A percentile compares a stretch with the other conserved stretches of the same genome.
These are phyloP conservation scores for Hanseniaspora valbyensis DNA, from an alignment of 805 yeast species.

Conservation along the genomic window DNA sequence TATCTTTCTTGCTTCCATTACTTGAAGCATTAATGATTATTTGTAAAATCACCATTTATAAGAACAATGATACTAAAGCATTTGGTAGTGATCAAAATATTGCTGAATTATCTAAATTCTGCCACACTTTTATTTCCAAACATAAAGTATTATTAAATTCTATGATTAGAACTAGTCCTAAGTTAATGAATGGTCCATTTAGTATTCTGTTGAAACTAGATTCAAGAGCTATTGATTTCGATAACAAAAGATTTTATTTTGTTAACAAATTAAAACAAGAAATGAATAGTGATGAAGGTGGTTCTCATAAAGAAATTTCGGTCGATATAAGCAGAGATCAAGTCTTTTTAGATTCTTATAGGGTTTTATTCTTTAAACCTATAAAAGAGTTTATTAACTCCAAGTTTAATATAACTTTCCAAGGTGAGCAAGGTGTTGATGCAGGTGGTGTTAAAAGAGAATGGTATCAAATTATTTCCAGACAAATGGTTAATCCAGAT, in stretches of 20 bases:
- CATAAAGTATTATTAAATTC: conserved; percentile 80
- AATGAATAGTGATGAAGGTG: conserved; percentile 19
- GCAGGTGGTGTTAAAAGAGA: conserved; percentile 98
- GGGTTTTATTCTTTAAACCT: conserved; percentile 67
- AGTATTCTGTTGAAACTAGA: conserved; percentile 68
- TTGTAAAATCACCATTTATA: conserved; percentile 58
- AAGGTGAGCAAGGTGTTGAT: conserved; percentile 92
- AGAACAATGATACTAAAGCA: conserved; percentile 36
- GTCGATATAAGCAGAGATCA: conserved; percentile 59
- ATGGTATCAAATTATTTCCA: conserved; percentile 88
- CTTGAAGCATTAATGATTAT: conserved; percentile 92
- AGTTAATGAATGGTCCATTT: conserved; percentile 91
- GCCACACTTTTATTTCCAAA: conserved; percentile 78
- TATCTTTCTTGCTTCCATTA: conserved; percentile 71
- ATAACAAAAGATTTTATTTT: conserved; percentile 80
- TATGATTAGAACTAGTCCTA: conserved; percentile 84
- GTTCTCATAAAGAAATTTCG: not conserved
- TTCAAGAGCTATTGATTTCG: conserved; percentile 85
- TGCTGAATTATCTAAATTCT: conserved; percentile 55
- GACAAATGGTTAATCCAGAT: conserved; percentile 94
- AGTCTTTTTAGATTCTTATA: conserved; percentile 82
- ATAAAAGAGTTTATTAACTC: conserved; percentile 62
- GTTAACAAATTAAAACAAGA: conserved; percentile 56
- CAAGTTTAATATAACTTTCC: conserved; percentile 68
- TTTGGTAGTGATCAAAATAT: conserved; percentile 42